phyloP scores from a whole-genome alignment of 352 stramenopile species.

The Pythium rhizo-oryzae region DNA sequence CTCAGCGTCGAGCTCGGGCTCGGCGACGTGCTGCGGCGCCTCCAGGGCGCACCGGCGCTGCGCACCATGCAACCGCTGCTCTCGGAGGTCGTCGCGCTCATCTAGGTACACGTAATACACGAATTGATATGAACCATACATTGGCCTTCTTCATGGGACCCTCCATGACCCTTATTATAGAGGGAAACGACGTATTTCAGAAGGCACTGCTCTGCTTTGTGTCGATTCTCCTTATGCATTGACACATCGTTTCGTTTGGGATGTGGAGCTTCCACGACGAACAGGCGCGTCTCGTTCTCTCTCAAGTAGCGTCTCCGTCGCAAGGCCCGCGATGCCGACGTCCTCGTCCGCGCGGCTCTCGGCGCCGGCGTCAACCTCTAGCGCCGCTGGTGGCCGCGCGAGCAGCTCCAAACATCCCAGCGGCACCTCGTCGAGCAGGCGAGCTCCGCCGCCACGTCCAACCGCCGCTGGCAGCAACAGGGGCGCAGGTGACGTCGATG shows the following conservation, averaged over 20 bases:
- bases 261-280: neutral
- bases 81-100: slow-evolving; percentile 62
- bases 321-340: slow-evolving; percentile 11
- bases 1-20: slow-evolving; percentile 69
- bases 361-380: neutral
- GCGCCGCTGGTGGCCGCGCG: neutral
- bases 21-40: slow-evolving; percentile 57
- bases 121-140: no score
- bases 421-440: neutral
- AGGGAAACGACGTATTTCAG: no score
- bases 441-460: neutral
- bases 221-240: neutral
- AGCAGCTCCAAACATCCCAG: slow-evolving; percentile 4
- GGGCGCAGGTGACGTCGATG: no score
- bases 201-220: no score
- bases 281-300: slow-evolving; percentile 5
- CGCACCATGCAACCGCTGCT: slow-evolving; percentile 53
- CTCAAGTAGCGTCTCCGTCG: neutral
- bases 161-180: slow-evolving; percentile 23
- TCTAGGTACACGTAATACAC: slow-evolving; percentile 34
- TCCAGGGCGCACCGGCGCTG: slow-evolving; percentile 48
- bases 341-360: slow-evolving; percentile 18
- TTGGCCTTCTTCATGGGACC: neutral
- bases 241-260: neutral
- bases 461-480: no score